phyloP scores from a whole-genome alignment of 176 grass and related monocot species.

The Bonia amplexicaulis region DNA sequence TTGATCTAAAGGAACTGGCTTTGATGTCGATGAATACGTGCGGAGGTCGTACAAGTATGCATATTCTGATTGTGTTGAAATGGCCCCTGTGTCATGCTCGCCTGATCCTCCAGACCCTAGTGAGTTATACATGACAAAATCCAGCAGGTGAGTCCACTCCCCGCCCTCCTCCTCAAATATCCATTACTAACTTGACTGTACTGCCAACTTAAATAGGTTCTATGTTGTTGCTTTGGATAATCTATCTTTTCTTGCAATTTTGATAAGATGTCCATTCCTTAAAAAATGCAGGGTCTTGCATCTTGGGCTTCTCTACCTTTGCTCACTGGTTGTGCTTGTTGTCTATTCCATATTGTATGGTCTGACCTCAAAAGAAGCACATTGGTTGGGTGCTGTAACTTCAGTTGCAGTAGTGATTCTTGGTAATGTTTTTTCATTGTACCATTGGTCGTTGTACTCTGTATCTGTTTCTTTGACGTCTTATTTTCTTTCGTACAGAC shows the following conservation, averaged over 20 bases:
- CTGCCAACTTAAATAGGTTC: conserved; percentile 1
- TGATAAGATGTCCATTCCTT: conserved; percentile 23
- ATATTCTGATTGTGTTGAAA: conserved; percentile 99
- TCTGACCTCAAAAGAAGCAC: conserved; percentile 90
- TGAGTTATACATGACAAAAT: conserved; percentile 93
- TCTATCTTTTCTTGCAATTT: conserved; percentile 26
- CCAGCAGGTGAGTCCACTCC: conserved; percentile 61
- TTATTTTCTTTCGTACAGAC: conserved; percentile 57
- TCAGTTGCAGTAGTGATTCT: conserved; percentile 90
- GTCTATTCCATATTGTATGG: conserved; percentile 85
- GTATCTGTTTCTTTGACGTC: conserved; percentile 23
- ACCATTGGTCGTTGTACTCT: not conserved
- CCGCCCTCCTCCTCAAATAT: not conserved
- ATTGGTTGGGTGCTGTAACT: conserved; percentile 84
- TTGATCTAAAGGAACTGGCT: conserved; percentile 65
- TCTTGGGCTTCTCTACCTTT: conserved; percentile 85
- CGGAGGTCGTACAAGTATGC: conserved; percentile 88
- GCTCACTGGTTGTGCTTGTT: conserved; percentile 73
- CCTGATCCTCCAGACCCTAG: conserved; percentile 93
- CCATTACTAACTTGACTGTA: not conserved
- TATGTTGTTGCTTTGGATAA: conserved; percentile 23
- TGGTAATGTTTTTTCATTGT: conserved; percentile 57
- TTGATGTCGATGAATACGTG: conserved; percentile 99
- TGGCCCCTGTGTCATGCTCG: conserved; percentile 79
- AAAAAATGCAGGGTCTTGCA: conserved; percentile 60